phyloP scores from a whole-genome alignment of 345 rosid species.

The Lumnitzera littorea region DNA sequence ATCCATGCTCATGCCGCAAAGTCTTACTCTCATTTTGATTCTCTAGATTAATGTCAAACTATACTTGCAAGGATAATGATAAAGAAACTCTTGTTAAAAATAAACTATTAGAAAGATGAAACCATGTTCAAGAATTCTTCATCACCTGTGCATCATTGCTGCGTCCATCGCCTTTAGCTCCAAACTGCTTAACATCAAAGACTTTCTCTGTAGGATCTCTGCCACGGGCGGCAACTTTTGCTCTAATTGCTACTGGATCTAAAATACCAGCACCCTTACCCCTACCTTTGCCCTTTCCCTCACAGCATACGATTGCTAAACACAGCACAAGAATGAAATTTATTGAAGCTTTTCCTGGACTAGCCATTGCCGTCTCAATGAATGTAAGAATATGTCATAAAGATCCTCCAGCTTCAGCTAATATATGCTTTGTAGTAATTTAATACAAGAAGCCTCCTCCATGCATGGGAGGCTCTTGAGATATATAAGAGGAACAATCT shows the following conservation, averaged over 20 bases:
- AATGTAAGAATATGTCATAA: no score
- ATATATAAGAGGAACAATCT: no score
- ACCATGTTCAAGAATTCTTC: background rate
- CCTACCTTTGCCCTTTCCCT: background rate
- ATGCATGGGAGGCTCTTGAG: no score
- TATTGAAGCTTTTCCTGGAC: slow-evolving; percentile 4
- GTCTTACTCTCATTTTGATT: no score
- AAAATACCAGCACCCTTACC: background rate
- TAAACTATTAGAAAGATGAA: background rate
- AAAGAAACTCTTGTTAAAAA: background rate
- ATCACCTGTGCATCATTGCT: slow-evolving; percentile 28
- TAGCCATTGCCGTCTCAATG: slow-evolving; percentile 4
- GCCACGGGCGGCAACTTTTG: background rate
- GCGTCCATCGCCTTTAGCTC: slow-evolving; percentile 24
- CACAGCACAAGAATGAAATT: slow-evolving; percentile 3
- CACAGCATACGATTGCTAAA: background rate
- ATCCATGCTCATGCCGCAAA: no score
- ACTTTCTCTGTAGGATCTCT: slow-evolving; percentile 23
- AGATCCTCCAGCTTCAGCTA: no score
- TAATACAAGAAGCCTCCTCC: no score
- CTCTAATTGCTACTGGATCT: background rate
- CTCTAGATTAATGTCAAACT: no score
- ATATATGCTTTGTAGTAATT: no score
- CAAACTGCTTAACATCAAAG: slow-evolving; percentile 30
- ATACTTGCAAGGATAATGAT: no score